Evolutionary conservation across 2,329 filamentous ascomycete genomes (phyloP).

Genomic region (Cryphonectria radicalis): DNA sequence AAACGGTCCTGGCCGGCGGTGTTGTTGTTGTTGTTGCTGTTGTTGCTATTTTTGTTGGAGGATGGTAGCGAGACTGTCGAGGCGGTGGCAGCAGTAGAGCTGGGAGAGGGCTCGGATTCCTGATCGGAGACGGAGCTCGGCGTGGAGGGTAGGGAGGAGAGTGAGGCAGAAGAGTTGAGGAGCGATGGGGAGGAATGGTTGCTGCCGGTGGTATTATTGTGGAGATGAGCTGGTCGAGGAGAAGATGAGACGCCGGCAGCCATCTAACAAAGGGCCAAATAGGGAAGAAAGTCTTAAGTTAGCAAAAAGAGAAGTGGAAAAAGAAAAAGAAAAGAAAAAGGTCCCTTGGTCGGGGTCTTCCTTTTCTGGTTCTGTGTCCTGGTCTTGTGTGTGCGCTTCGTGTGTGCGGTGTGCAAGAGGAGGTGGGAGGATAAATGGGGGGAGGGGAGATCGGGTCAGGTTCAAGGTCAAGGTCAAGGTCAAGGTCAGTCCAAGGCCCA

Average conservation of each 20-base stretch:
- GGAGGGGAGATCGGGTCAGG: constrained; percentile 12
- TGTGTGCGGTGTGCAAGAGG: constrained; percentile 4
- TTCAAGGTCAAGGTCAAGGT: constrained; percentile 13
- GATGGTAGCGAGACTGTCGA: constrained; percentile 15
- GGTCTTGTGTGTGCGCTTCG: constrained; percentile 1
- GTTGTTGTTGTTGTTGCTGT: neutral
- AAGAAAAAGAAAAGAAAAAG: constrained; percentile 10
- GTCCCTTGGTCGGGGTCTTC: constrained; percentile 1
- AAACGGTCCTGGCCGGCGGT: constrained; percentile 14
- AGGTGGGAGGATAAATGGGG: constrained; percentile 16
- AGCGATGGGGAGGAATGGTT: constrained; percentile 1
- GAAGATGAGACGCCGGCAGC: constrained; percentile 31
- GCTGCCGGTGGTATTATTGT: constrained; percentile 29
- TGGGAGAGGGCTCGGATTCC: constrained; percentile 16
- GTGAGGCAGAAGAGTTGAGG: constrained; percentile 17
- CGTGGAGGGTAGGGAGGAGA: constrained; percentile 3
- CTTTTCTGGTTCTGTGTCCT: constrained; percentile 16
- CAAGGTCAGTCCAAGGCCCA: neutral
- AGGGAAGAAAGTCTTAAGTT: constrained; percentile 17
- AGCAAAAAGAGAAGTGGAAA: constrained; percentile 17
- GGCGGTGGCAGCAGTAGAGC: constrained; percentile 9
- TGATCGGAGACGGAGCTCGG: constrained; percentile 8
- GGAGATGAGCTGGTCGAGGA: constrained; percentile 29
- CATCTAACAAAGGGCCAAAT: constrained; percentile 30
- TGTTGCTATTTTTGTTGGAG: neutral